Base-by-base conservation (phyloP, 345 rosid genomes). In the Pelargonium nanum region DNA sequence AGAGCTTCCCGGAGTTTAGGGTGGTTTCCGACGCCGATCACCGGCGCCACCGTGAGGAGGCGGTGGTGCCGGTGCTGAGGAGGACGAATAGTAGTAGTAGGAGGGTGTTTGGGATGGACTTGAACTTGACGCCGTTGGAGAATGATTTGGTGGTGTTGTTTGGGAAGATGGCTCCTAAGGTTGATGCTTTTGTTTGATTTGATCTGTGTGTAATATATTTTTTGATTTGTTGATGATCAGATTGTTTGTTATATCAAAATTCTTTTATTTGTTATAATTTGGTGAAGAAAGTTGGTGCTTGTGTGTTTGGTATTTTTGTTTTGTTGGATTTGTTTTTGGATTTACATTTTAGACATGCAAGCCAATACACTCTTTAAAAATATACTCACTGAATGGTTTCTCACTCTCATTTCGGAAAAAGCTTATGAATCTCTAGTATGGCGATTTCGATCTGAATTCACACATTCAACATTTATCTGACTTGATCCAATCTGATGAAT, bases 101-200 rank as follows among this genome's bases (percentile, higher is more conserved):
- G 48, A 63, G 63, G 60, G 52, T 64, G 16, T 24, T 26, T 53
- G 19, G 60, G 54, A 24, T 63, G 55, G 73, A 69, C 60, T 25
- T 69, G 68, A 63, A 63, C 64, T 53, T 69, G 73, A 63, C 68
- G 16, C 68, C 68, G 2, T 61, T 69, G 21, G 73, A 69, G 68
- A 63, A 63, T n/a, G 73, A 69, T 61, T 55, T 69, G 56, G 59
- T 24, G 68, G 19, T 40, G 48, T 22, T 58, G 50, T 58, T 68
- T 12, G 68, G 68, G 23, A 58, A 58, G 26, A 63, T 57, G 68
- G 64, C 59, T 40, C 68, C 68, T 6, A 59, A 69, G 48, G 55
- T 68, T 12, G 60, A 60, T 55, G 61, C 19, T 57, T 22, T 57
- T 30, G 20, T 20, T n/a, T 57, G 8, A 22, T 25, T 56, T 56